These are phyloP conservation scores for Suhomyces sp. DNA, from an alignment of 805 yeast species.

Conservation along the genomic window DNA sequence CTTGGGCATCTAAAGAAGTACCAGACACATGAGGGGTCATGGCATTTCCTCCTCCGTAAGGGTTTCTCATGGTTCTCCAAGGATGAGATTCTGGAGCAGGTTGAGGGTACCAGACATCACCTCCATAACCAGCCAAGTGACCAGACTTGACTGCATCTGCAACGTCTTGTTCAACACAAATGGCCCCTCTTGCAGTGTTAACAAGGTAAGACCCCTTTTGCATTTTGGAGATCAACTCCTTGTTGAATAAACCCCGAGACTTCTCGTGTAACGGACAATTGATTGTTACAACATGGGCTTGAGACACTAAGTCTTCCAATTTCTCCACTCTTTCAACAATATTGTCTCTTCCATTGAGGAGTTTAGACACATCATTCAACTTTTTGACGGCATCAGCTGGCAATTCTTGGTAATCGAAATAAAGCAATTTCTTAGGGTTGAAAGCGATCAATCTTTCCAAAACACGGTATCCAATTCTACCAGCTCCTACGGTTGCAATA, in stretches of 20 bases:
- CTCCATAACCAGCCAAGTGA: slow-evolving; percentile 75
- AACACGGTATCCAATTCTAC: slow-evolving; percentile 77
- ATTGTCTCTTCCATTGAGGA: slow-evolving; percentile 52
- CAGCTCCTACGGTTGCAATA: slow-evolving; percentile 79
- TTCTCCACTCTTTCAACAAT: slow-evolving; percentile 59
- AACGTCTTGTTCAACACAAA: slow-evolving; percentile 68
- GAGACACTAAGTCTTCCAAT: slow-evolving; percentile 63
- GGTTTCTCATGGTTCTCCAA: slow-evolving; percentile 69
- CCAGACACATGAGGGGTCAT: slow-evolving; percentile 86
- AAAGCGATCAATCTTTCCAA: slow-evolving; percentile 70
- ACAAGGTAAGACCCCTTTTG: slow-evolving; percentile 17
- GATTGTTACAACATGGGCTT: slow-evolving; percentile 72
- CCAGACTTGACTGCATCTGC: slow-evolving; percentile 72
- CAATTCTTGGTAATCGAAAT: slow-evolving; percentile 72
- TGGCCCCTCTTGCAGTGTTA: slow-evolving; percentile 54
- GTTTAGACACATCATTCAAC: slow-evolving; percentile 35
- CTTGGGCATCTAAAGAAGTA: slow-evolving; percentile 77
- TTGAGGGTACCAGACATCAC: slow-evolving; percentile 85
- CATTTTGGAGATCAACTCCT: slow-evolving; percentile 55
- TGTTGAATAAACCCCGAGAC: slow-evolving; percentile 66
- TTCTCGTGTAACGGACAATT: slow-evolving; percentile 76
- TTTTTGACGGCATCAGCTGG: slow-evolving; percentile 49
- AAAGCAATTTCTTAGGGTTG: slow-evolving; percentile 70
- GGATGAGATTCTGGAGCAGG: slow-evolving; percentile 79
- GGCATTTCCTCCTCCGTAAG: slow-evolving; percentile 73